These are phyloP conservation scores for Fragaria ananassa DNA, from an alignment of 306 rosid species.

Conservation along the genomic window DNA sequence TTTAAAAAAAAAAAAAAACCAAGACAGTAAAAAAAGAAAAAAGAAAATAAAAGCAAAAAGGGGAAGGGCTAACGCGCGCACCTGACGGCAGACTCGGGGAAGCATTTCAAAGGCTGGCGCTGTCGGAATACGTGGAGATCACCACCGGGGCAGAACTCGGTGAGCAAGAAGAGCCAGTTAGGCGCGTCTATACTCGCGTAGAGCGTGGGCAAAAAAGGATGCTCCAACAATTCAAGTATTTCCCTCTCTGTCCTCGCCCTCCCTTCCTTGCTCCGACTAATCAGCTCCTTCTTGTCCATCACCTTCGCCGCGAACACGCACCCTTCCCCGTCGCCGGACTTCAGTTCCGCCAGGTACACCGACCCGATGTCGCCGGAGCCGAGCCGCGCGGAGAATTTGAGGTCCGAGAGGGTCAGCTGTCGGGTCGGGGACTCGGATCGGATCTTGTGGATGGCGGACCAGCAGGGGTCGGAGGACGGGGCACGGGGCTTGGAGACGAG, in stretches of 20 bases:
- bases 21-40: background rate
- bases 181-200: conserved; percentile 65
- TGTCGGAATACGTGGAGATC: conserved; percentile 86
- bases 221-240: conserved; percentile 63
- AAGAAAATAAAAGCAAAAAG: background rate
- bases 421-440: conserved; percentile 54
- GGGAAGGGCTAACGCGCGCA: conserved; percentile 34
- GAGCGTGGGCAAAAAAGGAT: conserved; percentile 76
- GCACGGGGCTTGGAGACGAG: conserved; percentile 47
- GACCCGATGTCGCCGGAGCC: conserved; percentile 86
- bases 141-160: conserved; percentile 90
- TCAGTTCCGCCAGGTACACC: conserved; percentile 59
- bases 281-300: conserved; percentile 76
- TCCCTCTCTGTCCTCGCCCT: conserved; percentile 76
- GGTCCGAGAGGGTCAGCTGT: conserved; percentile 57
- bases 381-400: conserved; percentile 54
- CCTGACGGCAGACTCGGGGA: conserved; percentile 71
- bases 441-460: conserved; percentile 71
- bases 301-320: conserved; percentile 70
- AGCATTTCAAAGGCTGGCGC: conserved; percentile 69
- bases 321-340: conserved; percentile 24
- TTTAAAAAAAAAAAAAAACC: background rate
- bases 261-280: conserved; percentile 69
- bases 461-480: conserved; percentile 55
- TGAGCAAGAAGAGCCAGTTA: conserved; percentile 63